Base-by-base conservation (phyloP, 345 rosid genomes). In the Atalantia buxifolia region DNA sequence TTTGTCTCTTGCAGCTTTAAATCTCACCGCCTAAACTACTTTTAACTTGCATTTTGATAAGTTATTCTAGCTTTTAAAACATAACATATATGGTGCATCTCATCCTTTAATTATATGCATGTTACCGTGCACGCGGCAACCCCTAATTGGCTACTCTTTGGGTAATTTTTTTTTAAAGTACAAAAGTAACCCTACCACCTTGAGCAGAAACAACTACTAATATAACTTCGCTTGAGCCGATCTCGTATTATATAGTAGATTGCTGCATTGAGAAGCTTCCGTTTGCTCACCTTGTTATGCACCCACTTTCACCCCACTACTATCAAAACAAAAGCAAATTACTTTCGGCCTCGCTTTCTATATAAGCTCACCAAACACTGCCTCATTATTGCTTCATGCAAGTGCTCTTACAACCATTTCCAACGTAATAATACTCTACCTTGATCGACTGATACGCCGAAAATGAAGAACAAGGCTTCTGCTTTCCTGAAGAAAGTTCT, bases 381-480 rank as follows among this genome's bases (percentile, higher is more conserved):
- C 67, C 56, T n/a, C 60, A 69, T 24, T 30, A 6, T 12, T 45
- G 50, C 80, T 68, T 42, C 75, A 77, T 77, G 50, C 69, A 40
- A 28, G 40, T 28, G 27, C 14, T 6, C 9, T 50, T 38, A n/a
- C 56, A 40, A 68, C 21, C 55, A 68, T 40, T 40, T 68, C 71
- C 28, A 68, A 22, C 48, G 16, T 13, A 45, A 13, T 0, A 45
- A 45, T 0, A 24, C 16, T 22, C 59, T 9, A 6, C 59, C 60
- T 27, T 3, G 36, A 42, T 16, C 21, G 14, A 25, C 61, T 36
- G 7, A 38, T 14, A 76, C 64, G 55, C 21, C 53, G 36, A 79
- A 81, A 73, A 89, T 89, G 97, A 95, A 90, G 91, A 93, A 80
- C 82, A 85, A 77, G 82, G 89, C 86, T 30, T 78, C 89, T 61